Evolutionary conservation across 2,329 filamentous ascomycete species (phyloP).

Genomic region (Venturia carpophila): DNA sequence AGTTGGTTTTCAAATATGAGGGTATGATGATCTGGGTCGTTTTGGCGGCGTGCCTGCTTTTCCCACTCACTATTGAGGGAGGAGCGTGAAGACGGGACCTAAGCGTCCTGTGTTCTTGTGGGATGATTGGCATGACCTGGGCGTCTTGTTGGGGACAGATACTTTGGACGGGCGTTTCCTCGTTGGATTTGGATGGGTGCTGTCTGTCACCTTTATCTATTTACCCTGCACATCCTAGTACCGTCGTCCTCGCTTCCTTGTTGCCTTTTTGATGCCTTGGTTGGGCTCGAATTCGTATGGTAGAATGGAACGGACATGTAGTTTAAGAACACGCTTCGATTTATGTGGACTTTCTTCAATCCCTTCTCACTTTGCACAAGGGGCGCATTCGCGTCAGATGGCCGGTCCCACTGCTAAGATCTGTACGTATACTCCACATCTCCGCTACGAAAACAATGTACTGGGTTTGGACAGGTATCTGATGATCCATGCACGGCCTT

Average conservation of each 20-base stretch:
- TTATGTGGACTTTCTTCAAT: background rate
- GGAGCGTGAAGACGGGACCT: background rate
- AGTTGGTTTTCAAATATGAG: slow-evolving; percentile 15
- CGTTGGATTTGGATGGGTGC: background rate
- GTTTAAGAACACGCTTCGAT: background rate
- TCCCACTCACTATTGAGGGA: background rate
- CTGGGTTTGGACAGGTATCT: too few species aligned
- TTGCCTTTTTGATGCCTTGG: background rate
- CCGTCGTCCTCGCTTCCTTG: background rate
- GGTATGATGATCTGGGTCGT: slow-evolving; percentile 3
- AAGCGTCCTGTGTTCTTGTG: background rate
- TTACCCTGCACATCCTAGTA: too few species aligned
- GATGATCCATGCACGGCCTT: too few species aligned
- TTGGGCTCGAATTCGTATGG: background rate
- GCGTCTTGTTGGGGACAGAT: background rate
- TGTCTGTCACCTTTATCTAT: background rate
- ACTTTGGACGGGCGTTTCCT: background rate
- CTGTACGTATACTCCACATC: too few species aligned
- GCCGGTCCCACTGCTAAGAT: too few species aligned
- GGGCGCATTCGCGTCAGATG: too few species aligned
- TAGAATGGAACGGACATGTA: background rate
- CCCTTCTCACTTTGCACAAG: too few species aligned
- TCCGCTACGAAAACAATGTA: too few species aligned
- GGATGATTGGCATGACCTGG: slow-evolving; percentile 4
- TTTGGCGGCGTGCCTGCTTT: background rate